Conservation (phyloP, 495 filamentous ascomycete genomes). For the Talaromyces nanjingensis region DNA sequence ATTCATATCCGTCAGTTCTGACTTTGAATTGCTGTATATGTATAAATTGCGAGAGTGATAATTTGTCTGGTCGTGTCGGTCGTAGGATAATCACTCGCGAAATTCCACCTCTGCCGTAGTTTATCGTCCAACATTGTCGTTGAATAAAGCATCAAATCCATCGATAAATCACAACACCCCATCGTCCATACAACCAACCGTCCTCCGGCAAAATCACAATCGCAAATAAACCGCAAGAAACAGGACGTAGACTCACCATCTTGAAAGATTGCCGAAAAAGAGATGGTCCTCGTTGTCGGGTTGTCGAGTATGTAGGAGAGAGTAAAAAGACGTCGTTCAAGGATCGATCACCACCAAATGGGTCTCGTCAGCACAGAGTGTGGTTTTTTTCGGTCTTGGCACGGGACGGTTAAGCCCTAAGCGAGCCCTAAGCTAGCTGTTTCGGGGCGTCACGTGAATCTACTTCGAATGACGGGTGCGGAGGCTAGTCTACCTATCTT, state of each 20-base stretch:
- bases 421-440: constrained; percentile 40
- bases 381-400: constrained; percentile 44
- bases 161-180: not conserved
- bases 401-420: constrained; percentile 29
- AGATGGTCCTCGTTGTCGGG: constrained; percentile 35
- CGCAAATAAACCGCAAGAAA: constrained; percentile 11
- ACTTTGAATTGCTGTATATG: not conserved
- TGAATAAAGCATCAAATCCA: not conserved
- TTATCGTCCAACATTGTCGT: not conserved
- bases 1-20: constrained; percentile 1
- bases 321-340: constrained; percentile 1
- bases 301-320: constrained; percentile 4
- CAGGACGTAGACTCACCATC: constrained; percentile 40
- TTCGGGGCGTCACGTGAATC: constrained; percentile 10
- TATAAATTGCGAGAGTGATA: not conserved
- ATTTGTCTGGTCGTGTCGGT: not conserved
- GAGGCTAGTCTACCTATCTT: not conserved
- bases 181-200: not conserved
- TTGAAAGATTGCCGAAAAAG: constrained; percentile 44
- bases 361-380: constrained; percentile 13
- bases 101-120: not conserved
- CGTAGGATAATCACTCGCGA: not conserved
- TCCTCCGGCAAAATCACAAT: constrained; percentile 10
- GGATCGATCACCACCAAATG: not conserved
- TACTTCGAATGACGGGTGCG: not conserved